These are phyloP conservation scores for Fusarium coffeatum DNA, from an alignment of 2,329 filamentous ascomycete species.

Conservation along the genomic window DNA sequence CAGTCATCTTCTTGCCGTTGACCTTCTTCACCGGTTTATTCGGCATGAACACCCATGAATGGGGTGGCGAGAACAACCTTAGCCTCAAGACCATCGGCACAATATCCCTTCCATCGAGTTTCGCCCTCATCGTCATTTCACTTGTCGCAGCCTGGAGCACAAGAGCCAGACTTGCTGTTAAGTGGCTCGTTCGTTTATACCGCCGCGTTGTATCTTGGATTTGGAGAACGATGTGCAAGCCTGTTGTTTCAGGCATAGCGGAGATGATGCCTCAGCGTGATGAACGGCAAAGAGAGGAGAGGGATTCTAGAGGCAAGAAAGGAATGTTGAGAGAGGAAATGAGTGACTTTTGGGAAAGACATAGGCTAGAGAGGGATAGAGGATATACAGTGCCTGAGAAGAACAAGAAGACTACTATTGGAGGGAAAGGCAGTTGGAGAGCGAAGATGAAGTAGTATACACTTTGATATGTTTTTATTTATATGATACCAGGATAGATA, in stretches of 20 bases:
- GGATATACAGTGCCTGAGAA: slow-evolving; percentile 56
- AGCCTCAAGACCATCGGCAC: slow-evolving; percentile 59
- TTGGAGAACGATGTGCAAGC: slow-evolving; percentile 41
- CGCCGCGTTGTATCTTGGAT: slow-evolving; percentile 31
- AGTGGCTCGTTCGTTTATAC: slow-evolving; percentile 39
- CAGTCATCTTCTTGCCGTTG: slow-evolving; percentile 71
- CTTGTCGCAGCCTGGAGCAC: slow-evolving; percentile 68
- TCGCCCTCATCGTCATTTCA: slow-evolving; percentile 60
- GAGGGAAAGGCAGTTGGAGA: slow-evolving; percentile 25
- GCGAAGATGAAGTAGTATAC: slow-evolving; percentile 14
- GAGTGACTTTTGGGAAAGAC: slow-evolving; percentile 58
- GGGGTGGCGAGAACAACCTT: slow-evolving; percentile 63
- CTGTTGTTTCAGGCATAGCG: slow-evolving; percentile 27
- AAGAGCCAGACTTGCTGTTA: slow-evolving; percentile 52
- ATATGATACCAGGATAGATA: not conserved
- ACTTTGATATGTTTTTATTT: too few species aligned
- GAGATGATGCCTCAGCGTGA: slow-evolving; percentile 34
- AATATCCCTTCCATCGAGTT: slow-evolving; percentile 62
- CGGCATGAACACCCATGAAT: slow-evolving; percentile 73
- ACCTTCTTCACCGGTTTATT: slow-evolving; percentile 75
- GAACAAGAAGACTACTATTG: slow-evolving; percentile 45
- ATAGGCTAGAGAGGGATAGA: slow-evolving; percentile 54
- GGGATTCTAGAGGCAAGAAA: slow-evolving; percentile 31
- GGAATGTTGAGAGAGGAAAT: slow-evolving; percentile 46
- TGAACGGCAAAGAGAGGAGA: slow-evolving; percentile 36